Evolutionary conservation across 2,329 filamentous ascomycete species (phyloP).

Genomic region (Colletotrichum euphorbiae): DNA sequence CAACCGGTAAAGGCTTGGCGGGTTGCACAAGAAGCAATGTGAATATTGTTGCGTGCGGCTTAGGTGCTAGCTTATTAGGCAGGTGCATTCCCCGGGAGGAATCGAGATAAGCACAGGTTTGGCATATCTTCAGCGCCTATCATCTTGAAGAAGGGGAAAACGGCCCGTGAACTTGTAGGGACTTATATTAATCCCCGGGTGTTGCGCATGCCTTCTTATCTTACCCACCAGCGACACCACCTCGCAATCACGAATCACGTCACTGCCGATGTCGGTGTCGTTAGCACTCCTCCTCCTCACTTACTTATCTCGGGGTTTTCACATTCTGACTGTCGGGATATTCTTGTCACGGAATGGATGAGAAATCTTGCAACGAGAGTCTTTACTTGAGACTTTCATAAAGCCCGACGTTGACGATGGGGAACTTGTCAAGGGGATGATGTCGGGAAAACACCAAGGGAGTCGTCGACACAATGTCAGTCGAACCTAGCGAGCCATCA

Average conservation of each 20-base stretch:
- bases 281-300: background rate
- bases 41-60: background rate
- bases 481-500: no score
- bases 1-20: slow-evolving; percentile 17
- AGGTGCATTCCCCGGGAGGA: background rate
- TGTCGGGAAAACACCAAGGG: no score
- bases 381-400: background rate
- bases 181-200: slow-evolving; percentile 25
- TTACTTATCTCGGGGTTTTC: slow-evolving; percentile 4
- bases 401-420: no score
- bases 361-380: background rate
- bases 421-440: no score
- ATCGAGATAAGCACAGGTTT: slow-evolving; percentile 26
- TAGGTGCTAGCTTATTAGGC: background rate
- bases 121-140: background rate
- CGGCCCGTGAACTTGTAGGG: slow-evolving; percentile 14
- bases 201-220: slow-evolving; percentile 32
- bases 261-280: slow-evolving; percentile 39
- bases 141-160: background rate
- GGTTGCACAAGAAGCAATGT: background rate
- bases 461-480: no score
- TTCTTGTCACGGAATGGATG: background rate
- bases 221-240: slow-evolving; percentile 33
- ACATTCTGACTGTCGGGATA: background rate
- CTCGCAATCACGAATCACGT: slow-evolving; percentile 39